Percentiles rank a stretch among this genome's conserved stretches.
phyloP scores from a whole-genome alignment of 2,329 filamentous ascomycete species.

The Triangularia setosa region DNA sequence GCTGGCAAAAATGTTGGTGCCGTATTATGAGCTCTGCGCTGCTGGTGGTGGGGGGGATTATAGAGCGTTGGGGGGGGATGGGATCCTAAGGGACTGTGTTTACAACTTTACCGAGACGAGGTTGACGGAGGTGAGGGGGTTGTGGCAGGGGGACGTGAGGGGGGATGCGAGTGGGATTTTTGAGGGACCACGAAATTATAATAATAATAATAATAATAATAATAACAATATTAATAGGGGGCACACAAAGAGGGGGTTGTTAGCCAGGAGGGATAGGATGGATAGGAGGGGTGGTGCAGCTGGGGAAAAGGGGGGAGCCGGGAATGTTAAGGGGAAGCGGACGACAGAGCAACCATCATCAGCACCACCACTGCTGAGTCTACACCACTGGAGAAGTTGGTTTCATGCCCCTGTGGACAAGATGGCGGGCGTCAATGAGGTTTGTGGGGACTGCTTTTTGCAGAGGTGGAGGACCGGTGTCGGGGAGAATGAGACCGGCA shows the following conservation, averaged over 20 bases:
- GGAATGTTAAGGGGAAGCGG: no score
- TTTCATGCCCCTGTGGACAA: conserved; percentile 48
- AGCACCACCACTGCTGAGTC: conserved; percentile 41
- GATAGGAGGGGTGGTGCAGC: background rate
- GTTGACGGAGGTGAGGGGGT: conserved; percentile 51
- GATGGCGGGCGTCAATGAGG: conserved; percentile 44
- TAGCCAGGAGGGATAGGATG: background rate
- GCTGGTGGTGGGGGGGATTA: conserved; percentile 32
- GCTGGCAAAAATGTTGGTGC: conserved; percentile 45
- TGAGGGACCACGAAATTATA: conserved; percentile 51
- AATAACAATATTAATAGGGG: no score
- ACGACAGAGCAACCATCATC: background rate
- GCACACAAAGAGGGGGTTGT: background rate
- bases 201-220: no score
- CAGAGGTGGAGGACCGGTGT: conserved; percentile 48
- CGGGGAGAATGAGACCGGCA: background rate
- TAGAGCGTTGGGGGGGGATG: conserved; percentile 43
- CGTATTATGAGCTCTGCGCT: conserved; percentile 47
- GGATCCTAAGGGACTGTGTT: conserved; percentile 54
- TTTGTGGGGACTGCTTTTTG: conserved; percentile 58
- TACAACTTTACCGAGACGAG: conserved; percentile 50
- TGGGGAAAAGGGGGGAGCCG: no score
- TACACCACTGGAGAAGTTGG: conserved; percentile 64
- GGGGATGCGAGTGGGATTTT: conserved; percentile 57
- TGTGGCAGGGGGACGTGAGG: conserved; percentile 55